These are phyloP conservation scores for Psilocybe mexicana DNA, from an alignment of 1,284 basidiomycete genomes.

Conservation along the genomic window DNA sequence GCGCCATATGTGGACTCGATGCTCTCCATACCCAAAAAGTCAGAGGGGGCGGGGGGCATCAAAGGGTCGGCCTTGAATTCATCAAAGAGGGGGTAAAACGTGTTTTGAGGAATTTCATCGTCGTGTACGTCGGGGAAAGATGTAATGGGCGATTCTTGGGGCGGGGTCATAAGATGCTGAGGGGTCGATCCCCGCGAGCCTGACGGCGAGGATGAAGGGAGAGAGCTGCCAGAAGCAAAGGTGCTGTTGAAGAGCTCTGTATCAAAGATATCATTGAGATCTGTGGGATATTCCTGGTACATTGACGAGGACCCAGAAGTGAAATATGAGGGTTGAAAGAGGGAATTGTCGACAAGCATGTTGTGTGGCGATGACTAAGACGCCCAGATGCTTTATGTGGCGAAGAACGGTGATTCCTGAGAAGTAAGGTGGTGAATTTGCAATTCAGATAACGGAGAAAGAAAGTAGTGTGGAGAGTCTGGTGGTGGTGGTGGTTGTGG, in stretches of 20 bases:
- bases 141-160: conserved; percentile 28
- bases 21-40: conserved; percentile 20
- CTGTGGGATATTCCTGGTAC: conserved; percentile 23
- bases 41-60: conserved; percentile 21
- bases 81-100: conserved; percentile 33
- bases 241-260: conserved; percentile 38
- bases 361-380: background rate
- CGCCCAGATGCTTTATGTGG: background rate
- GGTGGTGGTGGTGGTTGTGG: conserved; percentile 2
- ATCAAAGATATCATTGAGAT: conserved; percentile 43
- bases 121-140: conserved; percentile 34
- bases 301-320: conserved; percentile 13
- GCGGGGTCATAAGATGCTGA: conserved; percentile 33
- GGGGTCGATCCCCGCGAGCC: conserved; percentile 34
- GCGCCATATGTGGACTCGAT: conserved; percentile 25
- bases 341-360: conserved; percentile 24
- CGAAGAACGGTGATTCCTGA: background rate
- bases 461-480: background rate
- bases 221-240: conserved; percentile 23
- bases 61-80: conserved; percentile 32
- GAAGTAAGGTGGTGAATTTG: background rate
- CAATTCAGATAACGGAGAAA: background rate
- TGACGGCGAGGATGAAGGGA: conserved; percentile 26
- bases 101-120: conserved; percentile 16
- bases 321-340: conserved; percentile 21